Percentiles rank a stretch among this genome's conserved stretches.
Conservation (phyloP, 805 yeast species). For the Teunomyces cretensis region DNA sequence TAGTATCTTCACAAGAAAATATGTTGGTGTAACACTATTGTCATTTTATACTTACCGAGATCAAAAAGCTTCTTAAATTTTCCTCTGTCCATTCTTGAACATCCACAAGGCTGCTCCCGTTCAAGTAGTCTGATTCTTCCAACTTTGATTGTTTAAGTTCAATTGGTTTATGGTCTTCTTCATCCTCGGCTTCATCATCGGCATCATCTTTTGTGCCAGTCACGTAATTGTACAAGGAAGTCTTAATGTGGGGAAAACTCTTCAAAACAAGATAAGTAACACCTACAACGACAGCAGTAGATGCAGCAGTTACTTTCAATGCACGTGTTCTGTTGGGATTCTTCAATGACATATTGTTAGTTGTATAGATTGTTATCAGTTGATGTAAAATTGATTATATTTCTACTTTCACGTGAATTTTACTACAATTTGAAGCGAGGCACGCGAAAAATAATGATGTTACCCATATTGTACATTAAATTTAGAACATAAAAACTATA, state of each 20-base stretch:
- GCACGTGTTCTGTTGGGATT: not conserved
- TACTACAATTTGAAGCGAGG: not conserved
- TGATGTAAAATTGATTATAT: too few relatives aligned
- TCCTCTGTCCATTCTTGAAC: constrained; percentile 35
- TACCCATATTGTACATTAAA: constrained; percentile 5
- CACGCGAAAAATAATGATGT: not conserved
- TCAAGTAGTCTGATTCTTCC: constrained; percentile 1
- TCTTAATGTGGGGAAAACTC: constrained; percentile 51
- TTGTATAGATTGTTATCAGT: not conserved
- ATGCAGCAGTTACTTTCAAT: constrained; percentile 23
- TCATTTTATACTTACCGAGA: constrained; percentile 33
- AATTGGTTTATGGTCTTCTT: constrained; percentile 26
- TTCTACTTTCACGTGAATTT: not conserved
- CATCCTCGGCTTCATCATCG: constrained; percentile 5
- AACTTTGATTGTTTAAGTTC: constrained; percentile 11
- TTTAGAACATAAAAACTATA: constrained; percentile 4
- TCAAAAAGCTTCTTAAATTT: constrained; percentile 35
- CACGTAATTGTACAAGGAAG: constrained; percentile 22
- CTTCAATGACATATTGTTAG: not conserved
- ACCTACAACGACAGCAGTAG: constrained; percentile 45
- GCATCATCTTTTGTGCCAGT: constrained; percentile 18
- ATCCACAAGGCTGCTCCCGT: constrained; percentile 25
- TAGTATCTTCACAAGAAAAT: constrained; percentile 13
- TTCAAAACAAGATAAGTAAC: constrained; percentile 41
- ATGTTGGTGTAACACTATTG: not conserved